Base-by-base conservation (phyloP, 2,329 filamentous ascomycete genomes). In the Diaporthe ilicicola region DNA sequence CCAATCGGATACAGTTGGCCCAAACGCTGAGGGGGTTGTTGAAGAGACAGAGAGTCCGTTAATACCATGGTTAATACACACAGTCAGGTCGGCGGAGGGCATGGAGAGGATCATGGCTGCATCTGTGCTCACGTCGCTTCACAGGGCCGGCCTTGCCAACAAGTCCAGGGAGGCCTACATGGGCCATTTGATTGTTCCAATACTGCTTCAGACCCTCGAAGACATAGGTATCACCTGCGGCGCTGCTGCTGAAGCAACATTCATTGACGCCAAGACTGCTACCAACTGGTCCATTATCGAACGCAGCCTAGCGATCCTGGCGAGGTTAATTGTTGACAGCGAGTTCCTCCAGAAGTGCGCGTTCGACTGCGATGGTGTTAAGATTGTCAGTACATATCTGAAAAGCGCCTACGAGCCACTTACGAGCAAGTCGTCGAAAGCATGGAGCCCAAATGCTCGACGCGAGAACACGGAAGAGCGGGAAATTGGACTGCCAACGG, bases 311-410 rank as follows among this genome's bases (percentile, higher is more conserved):
- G 87, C 89, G 1, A 88, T 97, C 13, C 85, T 98, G 68, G 93
- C 94, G 19, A 90, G 91, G 55, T 85, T 98, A 48, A 90, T 97
- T 22, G 90, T 90, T 32, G 93, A 96, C 76, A 94, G 91, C 78
- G 90, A 92, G 72, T 87, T 89, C 71, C 85, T 98, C 67, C 95
- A 98, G 80, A 93, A 91, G 76, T 91, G 94, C 46, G 94, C 94
- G 0, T 92, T 91, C 53, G 93, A 98, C 72, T 86, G 85, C 70
- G 81, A 83, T 32, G 86, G 83, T 1, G 81, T 87, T 59, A 84
- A 83, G 74, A 79, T 81, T 2, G 77, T 88, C 39, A 83, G 82
- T 68, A 85, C 82, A 66, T 80, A 89, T 15, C 77, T 90, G 8
- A 87, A 86, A 73, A 82, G 82, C 19, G 84, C 86, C 9, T 90